These are phyloP conservation scores for Tolypocladium tropicale DNA, from an alignment of 2,329 filamentous ascomycete genomes.

Conservation along the genomic window DNA sequence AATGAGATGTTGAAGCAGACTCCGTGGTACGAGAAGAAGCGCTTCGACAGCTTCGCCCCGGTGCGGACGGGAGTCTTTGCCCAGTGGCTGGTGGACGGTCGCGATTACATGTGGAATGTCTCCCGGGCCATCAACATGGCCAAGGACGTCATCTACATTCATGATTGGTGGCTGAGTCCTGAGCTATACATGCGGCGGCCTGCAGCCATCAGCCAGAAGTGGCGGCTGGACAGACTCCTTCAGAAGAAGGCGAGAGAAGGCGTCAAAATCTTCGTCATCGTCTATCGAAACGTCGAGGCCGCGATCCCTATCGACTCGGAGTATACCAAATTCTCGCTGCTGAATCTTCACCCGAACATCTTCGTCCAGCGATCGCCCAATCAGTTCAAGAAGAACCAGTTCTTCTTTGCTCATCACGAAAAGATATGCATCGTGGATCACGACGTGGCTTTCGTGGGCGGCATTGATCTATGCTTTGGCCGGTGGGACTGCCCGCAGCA, in stretches of 20 bases:
- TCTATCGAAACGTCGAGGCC: conserved; percentile 95
- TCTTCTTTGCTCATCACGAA: conserved; percentile 98
- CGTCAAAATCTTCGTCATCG: conserved; percentile 94
- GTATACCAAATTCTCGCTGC: conserved; percentile 91
- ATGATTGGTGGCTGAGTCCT: conserved; percentile 98
- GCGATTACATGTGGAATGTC: conserved; percentile 99
- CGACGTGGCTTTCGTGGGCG: conserved; percentile 88
- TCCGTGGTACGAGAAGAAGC: conserved; percentile 70
- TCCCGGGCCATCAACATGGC: conserved; percentile 95
- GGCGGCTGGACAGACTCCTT: conserved; percentile 87
- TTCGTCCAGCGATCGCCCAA: conserved; percentile 95
- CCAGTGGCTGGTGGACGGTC: conserved; percentile 92
- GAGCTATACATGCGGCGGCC: conserved; percentile 92
- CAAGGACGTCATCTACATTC: conserved; percentile 95
- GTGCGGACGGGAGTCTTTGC: conserved; percentile 79
- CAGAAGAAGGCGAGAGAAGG: conserved; percentile 89
- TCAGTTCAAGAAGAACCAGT: conserved; percentile 97
- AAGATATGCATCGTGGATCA: conserved; percentile 97
- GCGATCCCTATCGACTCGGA: conserved; percentile 97
- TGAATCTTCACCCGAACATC: conserved; percentile 92
- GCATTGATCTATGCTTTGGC: conserved; percentile 93
- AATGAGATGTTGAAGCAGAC: conserved; percentile 75
- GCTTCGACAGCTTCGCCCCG: conserved; percentile 90
- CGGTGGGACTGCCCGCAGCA: conserved; percentile 97
- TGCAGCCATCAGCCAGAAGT: conserved; percentile 93